Base-by-base conservation (phyloP, 1,284 basidiomycete genomes). In the Rhodotorula sp. region DNA sequence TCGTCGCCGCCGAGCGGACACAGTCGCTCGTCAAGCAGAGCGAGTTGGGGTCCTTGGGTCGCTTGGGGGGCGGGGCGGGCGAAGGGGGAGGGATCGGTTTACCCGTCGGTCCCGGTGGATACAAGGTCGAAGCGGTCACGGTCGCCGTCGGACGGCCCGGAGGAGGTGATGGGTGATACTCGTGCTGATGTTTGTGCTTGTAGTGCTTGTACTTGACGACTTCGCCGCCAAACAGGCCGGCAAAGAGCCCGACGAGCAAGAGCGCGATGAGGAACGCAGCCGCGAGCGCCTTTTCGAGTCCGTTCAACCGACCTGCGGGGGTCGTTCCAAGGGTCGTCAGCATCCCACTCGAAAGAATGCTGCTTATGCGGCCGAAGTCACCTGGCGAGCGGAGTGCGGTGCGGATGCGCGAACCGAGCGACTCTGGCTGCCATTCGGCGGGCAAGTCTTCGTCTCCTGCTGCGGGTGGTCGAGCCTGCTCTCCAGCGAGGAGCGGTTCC, bases 191-290 rank as follows among this genome's bases (percentile, higher is more conserved):
- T 82, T 81, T 49, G 76, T 52, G 79, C 58, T 58, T 60, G 77
- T 86, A 48, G 21, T 64, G 51, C 51, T 59, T 43, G 69, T 93
- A 85, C 74, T 88, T 89, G 79, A 90, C 88, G 79, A 93, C 88
- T 2, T 90, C 89, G 10, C 92, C 93, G 39, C 91, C 90, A 81
- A 96, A 98, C 10, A 99, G 85, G 15, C 96, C 96, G 74, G 95
- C 89, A 82, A 97, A 96, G 31, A 93, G 87, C 29, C 91, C 90
- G 72, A 88, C 88, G 64, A 95, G 84, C 51, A 97, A 85, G 14
- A 98, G 85, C 67, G 97, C 85, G 47, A 91, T 79, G 70, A 98
- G 85, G 0, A 88, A 87, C 61, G 91, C 82, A 21, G 89, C 84
- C 21, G 92, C 87, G 2, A 98, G 87, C 67, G 93, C 84, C 83